Base-by-base conservation (phyloP, 2,329 filamentous ascomycete genomes). In the Furcasterigmium sp. region DNA sequence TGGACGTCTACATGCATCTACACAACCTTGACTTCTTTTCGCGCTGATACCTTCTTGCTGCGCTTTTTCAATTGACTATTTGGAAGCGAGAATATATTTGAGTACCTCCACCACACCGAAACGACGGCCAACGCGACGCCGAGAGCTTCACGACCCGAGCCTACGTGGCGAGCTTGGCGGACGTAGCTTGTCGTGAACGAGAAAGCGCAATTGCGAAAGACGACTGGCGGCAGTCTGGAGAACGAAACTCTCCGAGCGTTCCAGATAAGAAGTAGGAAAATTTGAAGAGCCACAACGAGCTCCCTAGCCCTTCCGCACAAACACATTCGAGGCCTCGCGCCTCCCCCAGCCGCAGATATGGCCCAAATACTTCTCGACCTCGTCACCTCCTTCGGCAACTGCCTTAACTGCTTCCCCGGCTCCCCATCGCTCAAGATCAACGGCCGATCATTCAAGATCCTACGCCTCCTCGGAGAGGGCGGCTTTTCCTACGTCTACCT, bases 401-500 rank as follows among this genome's bases (percentile, higher is more conserved):
- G 91, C 75, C 83, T 97, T 67, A 91, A 85, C 66, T 98, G 93
- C 73, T 97, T 98, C 61, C 91, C 93, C 13, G 87, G 87, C 55
- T 91, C 89, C 51, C 91, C 93, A 45, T 89, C 91, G 44, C 80
- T 98, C 54, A 95, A 93, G 68, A 93, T 98, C 72, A 97, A 97
- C 67, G 86, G 78, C 59, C 84, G 90, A 49, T 93, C 83, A 68
- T 96, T 96, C 76, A 97, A 96, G 76, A 94, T 98, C 62, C 72
- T 95, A 55, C 86, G 93, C 47, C 75, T 98, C 40, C 77, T 98
- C 4, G 93, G 93, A 63, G 93, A 98, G 85, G 93, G 93, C 61
- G 93, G 93, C 58, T 98, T 98, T 74, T 95, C 90, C 52, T 98
- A 97, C 67, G 93, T 98, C 55, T 98, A 98, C 69, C 87, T 98